Evolutionary conservation across 148 eudicot species (phyloP), one percentile per base, ranked within the genome.

Genomic region (Silene latifolia): DNA sequence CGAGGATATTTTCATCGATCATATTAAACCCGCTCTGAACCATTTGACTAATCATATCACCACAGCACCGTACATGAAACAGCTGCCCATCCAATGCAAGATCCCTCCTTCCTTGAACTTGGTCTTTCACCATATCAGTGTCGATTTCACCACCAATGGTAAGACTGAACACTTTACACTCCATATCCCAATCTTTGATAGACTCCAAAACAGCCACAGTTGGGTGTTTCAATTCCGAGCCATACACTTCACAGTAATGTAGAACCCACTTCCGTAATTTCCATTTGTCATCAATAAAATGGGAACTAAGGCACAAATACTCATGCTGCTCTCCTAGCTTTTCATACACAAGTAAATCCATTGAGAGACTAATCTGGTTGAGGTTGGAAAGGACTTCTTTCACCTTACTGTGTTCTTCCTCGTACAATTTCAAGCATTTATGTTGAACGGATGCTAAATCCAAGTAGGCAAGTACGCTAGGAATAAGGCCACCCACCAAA

Each of bases 51-150:
- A 82, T 24, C 13, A 76, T 13, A 39, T 79, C 46, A 17, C 77
- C 32, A 47, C 77, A 25, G 25, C 77, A 76, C 11, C 44, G 24
- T 4, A 82, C 82, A 61, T 63, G 67, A 76, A 82, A 79, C 48
- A 82, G 27, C 39, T 72, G 77, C 39, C 77, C 85, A 62, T 79
- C 47, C 58, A 76, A 57, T 42, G 14, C 67, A 42, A 78, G 67
- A 11, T 29, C 23, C 70, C 25, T 71, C 25, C 9, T 44, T 11
- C 20, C 29, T 46, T 81, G 63, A 69, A 69, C 47, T 12, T 25
- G 35, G 5, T 63, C 66, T 5, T 63, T 63, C 15, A 63, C 24
- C 32, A 25, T 2, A 17, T 23, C 4, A 5, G 66, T 25, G 13
- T 23, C 32, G 6, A 23, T 25, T 25, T 63, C 13, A 5, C 32